Evolutionary conservation across 495 filamentous ascomycete genomes (phyloP).

Genomic region (Penicillium paradoxum): DNA sequence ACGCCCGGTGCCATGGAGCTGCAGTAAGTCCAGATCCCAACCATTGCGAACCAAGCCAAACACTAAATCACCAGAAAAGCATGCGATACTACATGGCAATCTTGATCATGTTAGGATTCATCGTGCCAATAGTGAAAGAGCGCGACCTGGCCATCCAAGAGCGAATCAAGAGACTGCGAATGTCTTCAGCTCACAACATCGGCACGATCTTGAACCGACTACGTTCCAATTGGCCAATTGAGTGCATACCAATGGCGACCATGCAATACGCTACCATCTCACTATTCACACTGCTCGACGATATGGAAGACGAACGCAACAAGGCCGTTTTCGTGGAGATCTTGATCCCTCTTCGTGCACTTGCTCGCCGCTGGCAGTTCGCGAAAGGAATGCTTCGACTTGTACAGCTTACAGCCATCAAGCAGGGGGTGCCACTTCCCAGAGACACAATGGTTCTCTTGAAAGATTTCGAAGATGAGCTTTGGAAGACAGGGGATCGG

Average conservation of each 20-base stretch:
- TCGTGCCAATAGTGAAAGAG: not conserved
- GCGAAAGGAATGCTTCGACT: constrained; percentile 19
- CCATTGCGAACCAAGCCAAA: not conserved
- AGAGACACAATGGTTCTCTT: constrained; percentile 8
- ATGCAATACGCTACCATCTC: constrained; percentile 13
- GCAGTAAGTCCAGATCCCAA: constrained; percentile 1
- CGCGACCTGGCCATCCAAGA: not conserved
- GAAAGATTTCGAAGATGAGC: constrained; percentile 12
- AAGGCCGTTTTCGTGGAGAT: constrained; percentile 13
- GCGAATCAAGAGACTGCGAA: not conserved
- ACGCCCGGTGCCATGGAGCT: constrained; percentile 3
- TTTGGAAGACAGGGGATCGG: constrained; percentile 3
- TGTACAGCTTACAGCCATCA: constrained; percentile 13
- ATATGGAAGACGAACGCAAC: constrained; percentile 9
- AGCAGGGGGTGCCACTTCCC: constrained; percentile 8
- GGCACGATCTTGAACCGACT: constrained; percentile 3
- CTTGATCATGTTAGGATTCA: constrained; percentile 7
- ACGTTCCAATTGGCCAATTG: constrained; percentile 12
- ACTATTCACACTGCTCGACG: constrained; percentile 17
- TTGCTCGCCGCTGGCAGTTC: constrained; percentile 18
- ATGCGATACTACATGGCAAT: constrained; percentile 7
- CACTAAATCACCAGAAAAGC: not conserved
- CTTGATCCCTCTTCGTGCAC: constrained; percentile 7
- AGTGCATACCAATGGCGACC: constrained; percentile 6
- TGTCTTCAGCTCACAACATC: constrained; percentile 4